Evolutionary conservation across 345 rosid genomes (phyloP).

Genomic region (Ceriops tagal): DNA sequence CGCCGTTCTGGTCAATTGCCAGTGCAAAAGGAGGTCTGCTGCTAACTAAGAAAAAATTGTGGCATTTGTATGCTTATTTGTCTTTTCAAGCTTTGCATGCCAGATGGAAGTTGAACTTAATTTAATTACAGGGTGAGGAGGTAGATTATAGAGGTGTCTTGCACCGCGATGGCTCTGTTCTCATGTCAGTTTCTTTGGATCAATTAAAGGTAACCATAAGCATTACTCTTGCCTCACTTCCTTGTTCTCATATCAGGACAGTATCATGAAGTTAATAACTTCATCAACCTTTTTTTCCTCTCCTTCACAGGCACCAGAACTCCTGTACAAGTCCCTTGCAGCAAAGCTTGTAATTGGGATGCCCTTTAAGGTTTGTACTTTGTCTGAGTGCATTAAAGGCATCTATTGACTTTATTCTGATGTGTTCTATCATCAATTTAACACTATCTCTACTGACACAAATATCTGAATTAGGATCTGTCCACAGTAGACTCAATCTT

Average conservation of each 20-base stretch:
- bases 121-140: conserved; percentile 67
- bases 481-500: conserved; percentile 92
- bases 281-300: conserved; percentile 3
- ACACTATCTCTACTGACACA: conserved; percentile 19
- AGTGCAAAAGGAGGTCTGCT: conserved; percentile 76
- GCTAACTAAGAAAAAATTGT: not conserved
- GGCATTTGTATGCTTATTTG: not conserved
- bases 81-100: conserved; percentile 6
- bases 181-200: conserved; percentile 76
- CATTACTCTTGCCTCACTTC: not conserved
- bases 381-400: not conserved
- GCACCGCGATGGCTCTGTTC: conserved; percentile 98
- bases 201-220: conserved; percentile 60
- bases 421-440: not conserved
- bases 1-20: conserved; percentile 88
- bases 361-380: conserved; percentile 85
- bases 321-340: conserved; percentile 86
- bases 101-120: conserved; percentile 9
- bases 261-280: conserved; percentile 1
- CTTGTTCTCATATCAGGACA: not conserved
- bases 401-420: not conserved
- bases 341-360: conserved; percentile 86
- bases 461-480: conserved; percentile 56
- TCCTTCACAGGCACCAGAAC: conserved; percentile 64
- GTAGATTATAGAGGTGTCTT: conserved; percentile 91